A percentile compares a stretch with the other conserved stretches of the same genome.
Evolutionary conservation across 257 asterid genomes (phyloP).

Genomic region (Leonotis leonurus): DNA sequence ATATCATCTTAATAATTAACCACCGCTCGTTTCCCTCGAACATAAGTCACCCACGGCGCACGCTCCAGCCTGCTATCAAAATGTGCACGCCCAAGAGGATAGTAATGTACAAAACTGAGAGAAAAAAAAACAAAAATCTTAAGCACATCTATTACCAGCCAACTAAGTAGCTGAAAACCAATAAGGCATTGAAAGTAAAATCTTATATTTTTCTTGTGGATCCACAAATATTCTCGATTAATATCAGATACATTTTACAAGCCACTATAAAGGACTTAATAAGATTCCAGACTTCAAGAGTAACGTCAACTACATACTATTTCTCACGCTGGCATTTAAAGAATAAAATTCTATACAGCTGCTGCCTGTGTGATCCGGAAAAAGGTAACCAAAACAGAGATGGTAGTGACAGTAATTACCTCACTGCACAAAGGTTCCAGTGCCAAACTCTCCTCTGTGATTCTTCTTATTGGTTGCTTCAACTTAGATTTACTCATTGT

Average conservation of each 20-base stretch:
- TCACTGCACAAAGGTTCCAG: conserved; percentile 62
- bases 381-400: neutral
- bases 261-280: neutral
- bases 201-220: neutral
- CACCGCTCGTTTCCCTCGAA: no score
- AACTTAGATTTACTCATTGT: conserved; percentile 31
- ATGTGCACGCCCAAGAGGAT: no score
- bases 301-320: no score
- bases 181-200: neutral
- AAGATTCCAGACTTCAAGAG: neutral
- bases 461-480: conserved; percentile 39
- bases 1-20: no score
- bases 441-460: conserved; percentile 45
- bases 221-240: neutral
- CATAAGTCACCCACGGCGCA: no score
- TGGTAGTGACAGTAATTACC: conserved; percentile 29
- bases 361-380: neutral
- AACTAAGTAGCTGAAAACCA: neutral
- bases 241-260: neutral
- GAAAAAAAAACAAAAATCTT: neutral
- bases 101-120: no score
- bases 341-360: neutral
- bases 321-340: neutral
- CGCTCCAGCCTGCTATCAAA: no score
- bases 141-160: neutral